Base-by-base conservation (phyloP, 208 protist genomes). In the Leptomonas seymouri region DNA sequence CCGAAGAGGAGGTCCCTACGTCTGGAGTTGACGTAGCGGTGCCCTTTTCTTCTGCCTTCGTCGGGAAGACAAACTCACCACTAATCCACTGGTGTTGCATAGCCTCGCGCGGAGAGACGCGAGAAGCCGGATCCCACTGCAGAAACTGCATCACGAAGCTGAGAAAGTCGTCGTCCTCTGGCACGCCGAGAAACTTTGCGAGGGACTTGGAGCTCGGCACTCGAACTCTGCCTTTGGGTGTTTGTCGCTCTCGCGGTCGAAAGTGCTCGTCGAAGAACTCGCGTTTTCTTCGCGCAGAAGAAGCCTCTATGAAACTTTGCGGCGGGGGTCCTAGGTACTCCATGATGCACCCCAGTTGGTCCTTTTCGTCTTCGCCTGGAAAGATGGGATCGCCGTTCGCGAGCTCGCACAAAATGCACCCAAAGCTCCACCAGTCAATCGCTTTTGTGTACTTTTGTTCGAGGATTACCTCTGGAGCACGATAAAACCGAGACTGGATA, bases 361-460 rank as follows among this genome's bases (percentile, higher is more conserved):
- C 93, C 28, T 82, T 81, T 27, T 97, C 90, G 56, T 87, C 84
- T 21, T 98, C 86, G 62, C 91, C 93, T 3, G 94, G 81, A 62
- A 97, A 98, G 34, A 98, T 75, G 20, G 97, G 92, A 50, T 89
- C 78, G 27, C 94, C 96, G n/a, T 93, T 97, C 58, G 82, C 90
- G 21, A 98, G 91, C 71, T 98, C 97, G 45, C 90, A 95, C 25
- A 98, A 61, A 42, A 98, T 95, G 80, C 93, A 98, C 2, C 89
- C 95, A n/a, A 97, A 89, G 63, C 88, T 96, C 97, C 97, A 98
- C 49, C 98, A 82, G 65, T 98, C 95, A 30, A 97, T 97, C 27
- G 85, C 78, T 12, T 80, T 78, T n/a, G 70, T 76, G 63, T 93
- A 98, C 23, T 76, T 54, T 27, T 67, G 74, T 11, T 93, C 87